A percentile compares a stretch with the other conserved stretches of the same genome.
Conservation (phyloP, 2,329 filamentous ascomycete genomes). For the Diplodia sapinea region DNA sequence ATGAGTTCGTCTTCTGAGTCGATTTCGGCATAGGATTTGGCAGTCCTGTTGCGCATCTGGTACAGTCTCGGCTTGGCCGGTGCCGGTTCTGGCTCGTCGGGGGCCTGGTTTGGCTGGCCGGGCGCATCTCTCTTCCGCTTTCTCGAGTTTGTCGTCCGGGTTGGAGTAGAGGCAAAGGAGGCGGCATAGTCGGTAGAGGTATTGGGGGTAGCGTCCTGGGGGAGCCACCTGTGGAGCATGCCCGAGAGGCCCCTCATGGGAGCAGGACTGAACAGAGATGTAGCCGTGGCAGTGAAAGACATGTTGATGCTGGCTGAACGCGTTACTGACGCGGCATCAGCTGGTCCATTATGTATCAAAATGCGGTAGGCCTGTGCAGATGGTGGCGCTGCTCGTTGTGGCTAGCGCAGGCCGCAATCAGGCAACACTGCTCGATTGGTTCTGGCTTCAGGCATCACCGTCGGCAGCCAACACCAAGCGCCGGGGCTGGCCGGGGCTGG, state of each 20-base stretch:
- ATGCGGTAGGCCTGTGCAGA: background rate
- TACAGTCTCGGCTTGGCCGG: background rate
- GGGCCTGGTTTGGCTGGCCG: background rate
- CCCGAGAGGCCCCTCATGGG: background rate
- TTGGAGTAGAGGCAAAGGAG: background rate
- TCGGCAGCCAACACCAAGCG: background rate
- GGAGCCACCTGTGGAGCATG: background rate
- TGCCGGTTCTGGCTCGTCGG: background rate
- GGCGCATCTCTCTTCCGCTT: background rate
- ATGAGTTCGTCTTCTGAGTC: conserved; percentile 26
- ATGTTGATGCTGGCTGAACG: background rate
- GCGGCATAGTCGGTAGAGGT: background rate
- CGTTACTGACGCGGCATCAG: conserved; percentile 1
- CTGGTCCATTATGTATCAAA: background rate
- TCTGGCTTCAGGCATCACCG: conserved; percentile 5
- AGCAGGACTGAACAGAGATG: background rate
- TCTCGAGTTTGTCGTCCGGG: background rate
- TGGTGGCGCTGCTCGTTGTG: background rate
- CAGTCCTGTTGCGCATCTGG: background rate
- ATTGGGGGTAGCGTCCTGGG: background rate
- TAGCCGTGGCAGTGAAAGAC: conserved; percentile 12
- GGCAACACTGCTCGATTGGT: conserved; percentile 10
- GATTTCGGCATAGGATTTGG: conserved; percentile 2
- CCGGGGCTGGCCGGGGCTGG: too few species aligned
- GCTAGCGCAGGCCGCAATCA: conserved; percentile 26